Conservation (phyloP, 176 grass and related monocot genomes). For the Phyllostachys edulis region DNA sequence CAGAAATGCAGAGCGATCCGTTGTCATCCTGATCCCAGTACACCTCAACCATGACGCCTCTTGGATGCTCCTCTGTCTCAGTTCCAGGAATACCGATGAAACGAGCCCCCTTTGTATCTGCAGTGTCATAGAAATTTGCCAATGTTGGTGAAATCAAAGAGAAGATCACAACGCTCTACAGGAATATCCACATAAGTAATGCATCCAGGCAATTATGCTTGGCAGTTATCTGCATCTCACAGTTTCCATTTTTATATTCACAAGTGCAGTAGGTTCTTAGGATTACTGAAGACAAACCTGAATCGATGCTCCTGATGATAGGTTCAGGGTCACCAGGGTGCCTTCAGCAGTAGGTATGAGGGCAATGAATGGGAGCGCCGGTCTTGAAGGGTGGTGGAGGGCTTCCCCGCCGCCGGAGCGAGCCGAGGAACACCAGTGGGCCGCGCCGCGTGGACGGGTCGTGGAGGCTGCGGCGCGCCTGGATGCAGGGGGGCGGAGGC, state of each 20-base stretch:
- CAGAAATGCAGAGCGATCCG: constrained; percentile 80
- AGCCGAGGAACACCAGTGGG: too few relatives aligned
- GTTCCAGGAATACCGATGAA: constrained; percentile 92
- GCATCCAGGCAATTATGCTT: not conserved
- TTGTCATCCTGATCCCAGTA: constrained; percentile 91
- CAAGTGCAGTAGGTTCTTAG: not conserved
- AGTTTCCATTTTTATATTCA: not conserved
- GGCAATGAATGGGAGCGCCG: too few relatives aligned
- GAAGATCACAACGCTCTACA: constrained; percentile 10
- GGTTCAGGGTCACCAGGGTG: constrained; percentile 65
- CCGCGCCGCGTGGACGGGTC: too few relatives aligned
- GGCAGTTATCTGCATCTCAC: constrained; percentile 16
- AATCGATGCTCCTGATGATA: constrained; percentile 71
- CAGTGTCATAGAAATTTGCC: constrained; percentile 8
- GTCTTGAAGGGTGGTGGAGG: too few relatives aligned
- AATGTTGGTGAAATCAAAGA: not conserved
- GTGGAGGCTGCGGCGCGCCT: too few relatives aligned
- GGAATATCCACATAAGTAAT: not conserved
- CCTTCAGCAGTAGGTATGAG: constrained; percentile 79
- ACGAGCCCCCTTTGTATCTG: constrained; percentile 83
- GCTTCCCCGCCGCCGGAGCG: too few relatives aligned
- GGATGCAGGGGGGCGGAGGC: too few relatives aligned
- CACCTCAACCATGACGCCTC: constrained; percentile 91
- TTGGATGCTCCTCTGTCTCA: constrained; percentile 71
- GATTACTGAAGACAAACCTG: constrained; percentile 53